A percentile compares a stretch with the other conserved stretches of the same genome.
These are phyloP conservation scores for Nidula microcarpa DNA, from an alignment of 768 basidiomycete species.

Conservation along the genomic window DNA sequence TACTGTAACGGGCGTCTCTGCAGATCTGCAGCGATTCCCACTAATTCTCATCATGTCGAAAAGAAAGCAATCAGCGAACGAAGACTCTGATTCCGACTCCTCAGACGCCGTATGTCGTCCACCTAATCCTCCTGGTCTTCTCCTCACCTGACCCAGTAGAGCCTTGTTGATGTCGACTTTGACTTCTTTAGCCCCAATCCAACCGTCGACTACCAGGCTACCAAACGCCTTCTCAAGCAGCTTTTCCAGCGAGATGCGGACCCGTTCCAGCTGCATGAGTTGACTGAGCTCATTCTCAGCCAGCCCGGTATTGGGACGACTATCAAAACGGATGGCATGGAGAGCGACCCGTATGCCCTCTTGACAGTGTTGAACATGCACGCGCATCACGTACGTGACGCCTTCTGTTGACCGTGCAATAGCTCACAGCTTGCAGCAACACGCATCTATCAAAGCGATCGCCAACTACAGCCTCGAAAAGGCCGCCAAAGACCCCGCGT, in stretches of 20 bases:
- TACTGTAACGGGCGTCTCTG: constrained; percentile 3
- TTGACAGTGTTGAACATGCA: constrained; percentile 82
- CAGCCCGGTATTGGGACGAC: constrained; percentile 82
- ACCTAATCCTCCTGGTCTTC: not conserved
- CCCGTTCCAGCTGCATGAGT: constrained; percentile 61
- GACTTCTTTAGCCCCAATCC: constrained; percentile 91
- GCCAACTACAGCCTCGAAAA: constrained; percentile 61
- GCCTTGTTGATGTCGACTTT: constrained; percentile 83
- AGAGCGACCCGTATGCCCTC: constrained; percentile 89
- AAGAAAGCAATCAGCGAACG: constrained; percentile 25
- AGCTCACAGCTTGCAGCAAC: constrained; percentile 39
- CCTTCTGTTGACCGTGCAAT: not conserved
- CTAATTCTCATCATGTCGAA: constrained; percentile 17
- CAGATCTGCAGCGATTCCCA: not conserved
- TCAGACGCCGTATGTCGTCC: constrained; percentile 21
- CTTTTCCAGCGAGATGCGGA: constrained; percentile 77
- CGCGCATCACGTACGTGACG: constrained; percentile 49
- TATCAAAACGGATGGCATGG: constrained; percentile 86
- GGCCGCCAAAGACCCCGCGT: constrained; percentile 38
- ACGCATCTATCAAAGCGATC: constrained; percentile 68
- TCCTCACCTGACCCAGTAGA: constrained; percentile 34
- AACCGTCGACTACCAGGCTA: constrained; percentile 78
- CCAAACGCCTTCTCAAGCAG: constrained; percentile 70
- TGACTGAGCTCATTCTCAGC: constrained; percentile 75
- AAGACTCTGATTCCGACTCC: constrained; percentile 35